These are phyloP conservation scores for Avena insularis DNA, from an alignment of 176 grass and related monocot genomes.

Conservation along the genomic window DNA sequence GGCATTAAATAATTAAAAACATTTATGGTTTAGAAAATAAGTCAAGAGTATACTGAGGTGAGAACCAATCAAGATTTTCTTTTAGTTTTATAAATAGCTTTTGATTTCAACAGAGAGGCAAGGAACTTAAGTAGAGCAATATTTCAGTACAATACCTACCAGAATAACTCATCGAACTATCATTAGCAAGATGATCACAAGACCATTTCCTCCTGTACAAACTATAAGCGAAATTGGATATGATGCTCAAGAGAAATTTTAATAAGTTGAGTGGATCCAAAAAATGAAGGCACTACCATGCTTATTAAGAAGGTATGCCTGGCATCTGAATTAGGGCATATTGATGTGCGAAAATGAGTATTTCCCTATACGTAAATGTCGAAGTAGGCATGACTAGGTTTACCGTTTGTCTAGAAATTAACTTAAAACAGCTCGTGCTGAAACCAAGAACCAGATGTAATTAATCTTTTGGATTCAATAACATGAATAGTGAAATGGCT, in stretches of 20 bases:
- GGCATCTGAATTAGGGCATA: slow-evolving; percentile 15
- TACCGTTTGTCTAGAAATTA: neutral
- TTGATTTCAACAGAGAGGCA: neutral
- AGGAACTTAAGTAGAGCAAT: neutral
- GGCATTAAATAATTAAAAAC: neutral
- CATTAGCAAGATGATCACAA: neutral
- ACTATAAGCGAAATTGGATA: slow-evolving; percentile 1
- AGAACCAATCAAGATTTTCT: slow-evolving; percentile 10
- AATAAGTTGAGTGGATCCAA: neutral
- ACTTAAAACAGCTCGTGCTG: neutral
- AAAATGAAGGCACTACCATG: neutral
- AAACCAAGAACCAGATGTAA: neutral
- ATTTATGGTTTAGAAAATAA: neutral
- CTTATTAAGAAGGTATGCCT: neutral
- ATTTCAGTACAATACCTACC: neutral
- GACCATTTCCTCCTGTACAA: neutral
- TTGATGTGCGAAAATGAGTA: neutral
- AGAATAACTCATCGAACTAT: neutral
- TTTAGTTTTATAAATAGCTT: slow-evolving; percentile 20
- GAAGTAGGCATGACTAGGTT: slow-evolving; percentile 13
- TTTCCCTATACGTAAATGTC: neutral
- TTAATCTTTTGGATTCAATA: neutral
- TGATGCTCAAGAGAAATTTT: neutral
- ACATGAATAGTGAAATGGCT: slow-evolving; percentile 4
- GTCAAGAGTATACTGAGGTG: neutral